Evolutionary conservation across 148 eudicot genomes (phyloP).

Genomic region (Cornus suecica): DNA sequence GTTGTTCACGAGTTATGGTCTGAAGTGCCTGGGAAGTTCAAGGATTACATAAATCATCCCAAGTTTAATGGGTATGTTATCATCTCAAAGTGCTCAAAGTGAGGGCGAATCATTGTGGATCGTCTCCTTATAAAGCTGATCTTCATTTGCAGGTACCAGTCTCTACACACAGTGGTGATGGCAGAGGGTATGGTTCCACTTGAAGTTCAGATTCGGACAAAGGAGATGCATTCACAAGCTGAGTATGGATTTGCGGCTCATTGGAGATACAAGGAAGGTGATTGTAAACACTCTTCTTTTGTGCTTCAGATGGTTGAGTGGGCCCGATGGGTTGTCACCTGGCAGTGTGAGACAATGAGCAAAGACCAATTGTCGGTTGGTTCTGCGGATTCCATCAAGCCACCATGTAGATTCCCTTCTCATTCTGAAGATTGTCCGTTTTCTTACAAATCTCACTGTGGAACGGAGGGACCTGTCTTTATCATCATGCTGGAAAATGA

Average conservation of each 20-base stretch:
- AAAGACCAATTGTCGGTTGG: constrained; percentile 41
- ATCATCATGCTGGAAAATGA: constrained; percentile 84
- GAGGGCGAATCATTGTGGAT: not conserved
- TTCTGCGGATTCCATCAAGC: constrained; percentile 47
- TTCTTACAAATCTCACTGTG: constrained; percentile 56
- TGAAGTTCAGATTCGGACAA: constrained; percentile 94
- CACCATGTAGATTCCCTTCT: constrained; percentile 72
- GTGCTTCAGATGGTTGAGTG: constrained; percentile 96
- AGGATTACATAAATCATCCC: constrained; percentile 81
- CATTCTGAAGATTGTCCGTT: constrained; percentile 80
- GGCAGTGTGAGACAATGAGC: constrained; percentile 91
- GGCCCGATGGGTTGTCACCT: constrained; percentile 91
- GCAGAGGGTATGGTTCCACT: constrained; percentile 77
- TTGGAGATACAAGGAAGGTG: constrained; percentile 96
- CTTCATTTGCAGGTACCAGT: constrained; percentile 56
- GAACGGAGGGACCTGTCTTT: constrained; percentile 73
- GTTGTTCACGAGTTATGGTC: constrained; percentile 79
- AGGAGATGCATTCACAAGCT: constrained; percentile 88
- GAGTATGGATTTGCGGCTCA: constrained; percentile 97
- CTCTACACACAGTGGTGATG: constrained; percentile 84
- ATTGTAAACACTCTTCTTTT: constrained; percentile 70
- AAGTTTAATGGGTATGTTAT: constrained; percentile 83
- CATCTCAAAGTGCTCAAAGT: not conserved
- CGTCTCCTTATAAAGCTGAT: not conserved
- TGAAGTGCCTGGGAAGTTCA: constrained; percentile 84